These are phyloP conservation scores for Trypanosoma lewisi DNA, from an alignment of 208 protist species.

Conservation along the genomic window DNA sequence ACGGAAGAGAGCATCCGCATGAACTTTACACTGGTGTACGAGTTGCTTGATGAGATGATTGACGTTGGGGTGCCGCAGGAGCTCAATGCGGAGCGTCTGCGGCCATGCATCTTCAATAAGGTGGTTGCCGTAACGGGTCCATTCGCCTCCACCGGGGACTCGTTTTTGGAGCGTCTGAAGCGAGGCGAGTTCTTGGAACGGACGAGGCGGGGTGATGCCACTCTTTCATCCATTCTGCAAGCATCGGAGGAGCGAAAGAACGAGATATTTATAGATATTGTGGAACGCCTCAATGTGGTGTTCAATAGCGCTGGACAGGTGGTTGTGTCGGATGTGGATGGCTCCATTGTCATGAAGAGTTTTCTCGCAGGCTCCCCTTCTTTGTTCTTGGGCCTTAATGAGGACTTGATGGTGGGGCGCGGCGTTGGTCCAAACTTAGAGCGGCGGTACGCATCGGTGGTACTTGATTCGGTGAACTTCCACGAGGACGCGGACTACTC, in stretches of 20 bases:
- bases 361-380: slow-evolving; percentile 88
- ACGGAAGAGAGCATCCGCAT: slow-evolving; percentile 79
- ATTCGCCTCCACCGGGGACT: slow-evolving; percentile 16
- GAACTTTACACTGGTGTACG: slow-evolving; percentile 92
- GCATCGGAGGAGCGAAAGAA: slow-evolving; percentile 50
- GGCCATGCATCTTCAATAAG: slow-evolving; percentile 76
- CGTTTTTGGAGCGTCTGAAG: slow-evolving; percentile 34
- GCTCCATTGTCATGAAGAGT: slow-evolving; percentile 88
- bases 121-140: slow-evolving; percentile 29
- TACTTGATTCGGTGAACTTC: slow-evolving; percentile 86
- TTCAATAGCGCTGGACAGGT: slow-evolving; percentile 67
- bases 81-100: slow-evolving; percentile 72
- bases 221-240: slow-evolving; percentile 45
- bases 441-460: slow-evolving; percentile 29
- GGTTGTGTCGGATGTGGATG: slow-evolving; percentile 75
- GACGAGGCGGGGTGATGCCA: slow-evolving; percentile 33
- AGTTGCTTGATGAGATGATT: slow-evolving; percentile 91
- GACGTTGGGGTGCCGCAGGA: slow-evolving; percentile 87
- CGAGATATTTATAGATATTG: slow-evolving; percentile 90
- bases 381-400: slow-evolving; percentile 79
- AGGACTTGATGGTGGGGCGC: slow-evolving; percentile 67
- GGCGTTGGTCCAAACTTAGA: background rate
- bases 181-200: slow-evolving; percentile 33
- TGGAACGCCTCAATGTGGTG: slow-evolving; percentile 77
- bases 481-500: slow-evolving; percentile 66